Evolutionary conservation across 1,139 yeast species (phyloP), one percentile per base, ranked within the genome.

Genomic region (Kodamaea sp.): DNA sequence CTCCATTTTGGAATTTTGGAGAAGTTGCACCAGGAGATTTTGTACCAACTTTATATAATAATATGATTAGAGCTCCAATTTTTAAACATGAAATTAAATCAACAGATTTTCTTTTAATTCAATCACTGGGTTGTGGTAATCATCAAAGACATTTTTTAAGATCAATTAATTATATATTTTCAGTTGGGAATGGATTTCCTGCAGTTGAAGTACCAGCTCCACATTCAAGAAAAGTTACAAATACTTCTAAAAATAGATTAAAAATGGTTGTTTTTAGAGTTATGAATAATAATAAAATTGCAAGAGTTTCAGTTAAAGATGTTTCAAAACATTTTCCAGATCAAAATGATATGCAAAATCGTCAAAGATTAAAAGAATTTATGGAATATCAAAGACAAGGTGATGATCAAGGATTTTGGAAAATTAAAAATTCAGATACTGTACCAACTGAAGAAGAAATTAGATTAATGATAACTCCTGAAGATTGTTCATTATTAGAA

Each of bases 1-100:
- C 96, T 8, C 97, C 99, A 8, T 94, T 92, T 57, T 94, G 98
- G 98, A 92, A 90, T 58, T 94, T 89, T 67, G 99, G 99, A 2
- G 86, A 85, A 62, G 97, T 94, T 9, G 96, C 89, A 37, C 87
- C 90, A 2, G 99, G 98, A 3, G 88, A 84, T 51, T 79, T 88
- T 43, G 97, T 90, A 2, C 97, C 97, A 1, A 86, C 98, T 0
- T 65, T 92, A 39, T 94, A 94, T 63, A 94, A 92, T 58, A 85
- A 89, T 50, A 82, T 94, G 84, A 64, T 84, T 6, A 71, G 98
- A 45, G 97, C 99, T 0, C 98, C 99, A 0, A 77, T 92, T 3
- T 92, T 88, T 66, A 81, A 82, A 54, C 98, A 94, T 55, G 95
- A 88, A 31, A 73, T 82, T 1, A 71, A 74, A 25, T 65, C 72